Percentiles rank a stretch among this genome's conserved stretches.
These are phyloP conservation scores for Hibiscus tridactylites DNA, from an alignment of 345 rosid species.

Conservation along the genomic window DNA sequence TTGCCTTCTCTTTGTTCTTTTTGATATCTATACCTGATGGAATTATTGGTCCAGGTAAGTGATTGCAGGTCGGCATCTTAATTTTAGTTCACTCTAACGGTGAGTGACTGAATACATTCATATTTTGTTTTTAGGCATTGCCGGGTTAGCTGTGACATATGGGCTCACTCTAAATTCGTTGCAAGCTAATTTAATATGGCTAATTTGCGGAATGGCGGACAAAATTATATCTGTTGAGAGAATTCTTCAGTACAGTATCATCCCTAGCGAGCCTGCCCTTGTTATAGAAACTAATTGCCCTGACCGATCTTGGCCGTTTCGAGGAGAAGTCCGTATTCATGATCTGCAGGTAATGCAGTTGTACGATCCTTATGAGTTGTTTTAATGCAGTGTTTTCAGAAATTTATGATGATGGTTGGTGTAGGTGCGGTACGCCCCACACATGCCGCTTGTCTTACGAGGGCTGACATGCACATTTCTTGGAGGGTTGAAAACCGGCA, in stretches of 20 bases:
- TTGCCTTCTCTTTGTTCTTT: constrained; percentile 59
- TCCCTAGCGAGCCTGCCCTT: constrained; percentile 58
- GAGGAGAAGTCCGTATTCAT: constrained; percentile 41
- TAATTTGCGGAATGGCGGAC: constrained; percentile 57
- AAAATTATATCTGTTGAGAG: constrained; percentile 73
- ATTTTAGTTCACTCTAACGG: neutral
- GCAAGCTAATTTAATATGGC: constrained; percentile 68
- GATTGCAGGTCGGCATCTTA: neutral
- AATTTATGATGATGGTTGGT: neutral
- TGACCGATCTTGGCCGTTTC: constrained; percentile 44
- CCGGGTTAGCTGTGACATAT: constrained; percentile 79
- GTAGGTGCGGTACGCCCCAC: constrained; percentile 48
- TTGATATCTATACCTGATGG: constrained; percentile 58
- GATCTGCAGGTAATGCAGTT: constrained; percentile 36
- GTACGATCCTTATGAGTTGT: neutral
- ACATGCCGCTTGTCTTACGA: constrained; percentile 44
- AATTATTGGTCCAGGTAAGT: constrained; percentile 58
- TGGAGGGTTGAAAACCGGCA: constrained; percentile 45
- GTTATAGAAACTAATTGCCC: constrained; percentile 45
- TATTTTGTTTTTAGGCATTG: constrained; percentile 45
- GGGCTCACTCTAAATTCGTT: constrained; percentile 62
- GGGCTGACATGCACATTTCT: constrained; percentile 42
- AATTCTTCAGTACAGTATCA: constrained; percentile 44
- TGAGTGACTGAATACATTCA: neutral
- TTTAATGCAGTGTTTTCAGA: neutral